phyloP scores from a whole-genome alignment of 805 yeast genomes.

The Saccharomycopsis sp. region DNA sequence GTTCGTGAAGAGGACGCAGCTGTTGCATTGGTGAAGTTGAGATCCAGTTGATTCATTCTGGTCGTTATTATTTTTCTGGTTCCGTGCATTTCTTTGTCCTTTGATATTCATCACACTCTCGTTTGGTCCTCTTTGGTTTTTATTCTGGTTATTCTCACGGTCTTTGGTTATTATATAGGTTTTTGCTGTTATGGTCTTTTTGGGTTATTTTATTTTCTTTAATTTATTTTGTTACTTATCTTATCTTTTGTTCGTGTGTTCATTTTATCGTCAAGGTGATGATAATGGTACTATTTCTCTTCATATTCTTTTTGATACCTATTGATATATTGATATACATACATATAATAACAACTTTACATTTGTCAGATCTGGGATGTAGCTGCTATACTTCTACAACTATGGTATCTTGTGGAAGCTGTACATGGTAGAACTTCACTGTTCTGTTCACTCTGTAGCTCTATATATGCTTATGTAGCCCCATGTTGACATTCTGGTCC shows the following conservation, averaged over 20 bases:
- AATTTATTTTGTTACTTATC: neutral
- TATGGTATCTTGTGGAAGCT: too few species aligned
- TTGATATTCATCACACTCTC: slow-evolving; percentile 2
- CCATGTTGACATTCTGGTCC: too few species aligned
- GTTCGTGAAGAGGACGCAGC: slow-evolving; percentile 50
- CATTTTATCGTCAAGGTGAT: neutral
- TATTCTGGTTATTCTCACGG: neutral
- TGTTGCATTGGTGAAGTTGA: slow-evolving; percentile 55
- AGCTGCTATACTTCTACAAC: too few species aligned
- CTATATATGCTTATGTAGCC: too few species aligned
- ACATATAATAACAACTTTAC: too few species aligned
- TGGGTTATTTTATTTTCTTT: neutral
- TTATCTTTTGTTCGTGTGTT: neutral
- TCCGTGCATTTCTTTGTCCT: too few species aligned
- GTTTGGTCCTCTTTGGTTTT: slow-evolving; percentile 10
- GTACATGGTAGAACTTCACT: too few species aligned
- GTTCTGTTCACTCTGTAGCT: too few species aligned
- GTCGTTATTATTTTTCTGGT: neutral
- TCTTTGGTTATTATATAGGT: slow-evolving; percentile 5
- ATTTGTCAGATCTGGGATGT: too few species aligned
- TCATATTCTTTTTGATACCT: neutral
- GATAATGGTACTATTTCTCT: neutral
- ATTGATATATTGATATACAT: slow-evolving; percentile 1
- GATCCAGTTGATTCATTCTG: slow-evolving; percentile 19
- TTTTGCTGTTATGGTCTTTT: slow-evolving; percentile 6